Conservation (phyloP, 345 rosid genomes). For the Aquilaria yunnanensis region DNA sequence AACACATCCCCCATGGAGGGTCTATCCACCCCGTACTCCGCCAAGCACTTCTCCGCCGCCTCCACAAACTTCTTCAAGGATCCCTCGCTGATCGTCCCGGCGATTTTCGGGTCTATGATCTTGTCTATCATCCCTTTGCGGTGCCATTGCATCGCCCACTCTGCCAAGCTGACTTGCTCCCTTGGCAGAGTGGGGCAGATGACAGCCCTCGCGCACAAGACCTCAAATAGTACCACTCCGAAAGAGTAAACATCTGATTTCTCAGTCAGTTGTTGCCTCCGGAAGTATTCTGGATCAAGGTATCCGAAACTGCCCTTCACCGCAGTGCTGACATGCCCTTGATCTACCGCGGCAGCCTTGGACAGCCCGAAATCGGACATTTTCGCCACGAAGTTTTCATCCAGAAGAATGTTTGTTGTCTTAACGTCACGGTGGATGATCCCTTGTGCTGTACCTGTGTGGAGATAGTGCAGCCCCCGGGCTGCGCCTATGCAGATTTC, state of each 20-base stretch:
- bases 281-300: slow-evolving; percentile 79
- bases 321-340: slow-evolving; percentile 76
- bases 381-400: slow-evolving; percentile 71
- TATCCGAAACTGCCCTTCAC: slow-evolving; percentile 93
- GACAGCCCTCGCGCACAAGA: slow-evolving; percentile 69
- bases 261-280: slow-evolving; percentile 75
- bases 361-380: slow-evolving; percentile 82
- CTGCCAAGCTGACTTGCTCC: slow-evolving; percentile 74
- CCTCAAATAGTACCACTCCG: slow-evolving; percentile 81
- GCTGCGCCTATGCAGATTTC: slow-evolving; percentile 85
- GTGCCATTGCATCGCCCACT: slow-evolving; percentile 72
- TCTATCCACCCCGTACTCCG: slow-evolving; percentile 75
- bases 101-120: slow-evolving; percentile 55
- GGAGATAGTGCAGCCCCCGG: slow-evolving; percentile 78
- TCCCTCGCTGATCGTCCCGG: slow-evolving; percentile 35
- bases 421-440: slow-evolving; percentile 87
- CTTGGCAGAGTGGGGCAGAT: slow-evolving; percentile 54
- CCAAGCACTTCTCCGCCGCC: slow-evolving; percentile 84
- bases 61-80: slow-evolving; percentile 60
- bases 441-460: slow-evolving; percentile 66
- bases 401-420: slow-evolving; percentile 81
- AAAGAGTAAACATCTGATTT: slow-evolving; percentile 90
- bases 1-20: slow-evolving; percentile 84
- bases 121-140: slow-evolving; percentile 52
- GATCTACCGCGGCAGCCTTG: slow-evolving; percentile 63